Conservation (phyloP, 495 filamentous ascomycete species). For the Penicillium fimorum region DNA sequence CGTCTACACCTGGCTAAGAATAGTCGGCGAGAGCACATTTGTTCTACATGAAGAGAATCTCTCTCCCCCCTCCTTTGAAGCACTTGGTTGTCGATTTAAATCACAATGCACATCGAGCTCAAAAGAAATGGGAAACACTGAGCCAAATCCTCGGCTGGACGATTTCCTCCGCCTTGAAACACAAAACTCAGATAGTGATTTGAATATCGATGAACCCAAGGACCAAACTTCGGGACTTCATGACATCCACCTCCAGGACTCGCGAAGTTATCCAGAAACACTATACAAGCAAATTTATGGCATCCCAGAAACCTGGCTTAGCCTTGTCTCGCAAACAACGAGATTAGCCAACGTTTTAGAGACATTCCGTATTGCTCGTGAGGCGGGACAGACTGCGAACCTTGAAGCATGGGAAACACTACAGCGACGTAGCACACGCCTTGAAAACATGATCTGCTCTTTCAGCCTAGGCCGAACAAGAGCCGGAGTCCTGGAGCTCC, state of each 20-base stretch:
- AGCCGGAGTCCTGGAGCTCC: constrained; percentile 11
- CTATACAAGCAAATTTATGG: constrained; percentile 38
- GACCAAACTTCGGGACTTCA: constrained; percentile 25
- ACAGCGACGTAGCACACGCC: constrained; percentile 29
- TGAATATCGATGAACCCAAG: constrained; percentile 39
- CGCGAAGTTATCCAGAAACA: constrained; percentile 30
- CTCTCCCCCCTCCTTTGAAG: constrained; percentile 26
- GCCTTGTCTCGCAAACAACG: constrained; percentile 37
- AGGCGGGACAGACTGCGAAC: constrained; percentile 10
- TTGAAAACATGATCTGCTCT: constrained; percentile 39
- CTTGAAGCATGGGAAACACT: constrained; percentile 32
- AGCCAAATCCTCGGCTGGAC: constrained; percentile 28
- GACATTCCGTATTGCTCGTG: constrained; percentile 23
- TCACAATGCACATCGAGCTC: not conserved
- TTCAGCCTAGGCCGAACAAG: constrained; percentile 22
- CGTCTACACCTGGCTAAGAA: constrained; percentile 37
- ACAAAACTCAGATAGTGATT: constrained; percentile 31
- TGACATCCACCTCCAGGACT: constrained; percentile 38
- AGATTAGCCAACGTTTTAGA: constrained; percentile 36
- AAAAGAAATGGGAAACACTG: not conserved
- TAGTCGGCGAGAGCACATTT: constrained; percentile 39
- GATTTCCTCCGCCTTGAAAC: constrained; percentile 36
- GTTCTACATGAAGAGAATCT: constrained; percentile 34
- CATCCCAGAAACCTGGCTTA: constrained; percentile 39
- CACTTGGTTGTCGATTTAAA: constrained; percentile 19